phyloP scores from a whole-genome alignment of 345 rosid species.

The Tarenaya hassleriana region DNA sequence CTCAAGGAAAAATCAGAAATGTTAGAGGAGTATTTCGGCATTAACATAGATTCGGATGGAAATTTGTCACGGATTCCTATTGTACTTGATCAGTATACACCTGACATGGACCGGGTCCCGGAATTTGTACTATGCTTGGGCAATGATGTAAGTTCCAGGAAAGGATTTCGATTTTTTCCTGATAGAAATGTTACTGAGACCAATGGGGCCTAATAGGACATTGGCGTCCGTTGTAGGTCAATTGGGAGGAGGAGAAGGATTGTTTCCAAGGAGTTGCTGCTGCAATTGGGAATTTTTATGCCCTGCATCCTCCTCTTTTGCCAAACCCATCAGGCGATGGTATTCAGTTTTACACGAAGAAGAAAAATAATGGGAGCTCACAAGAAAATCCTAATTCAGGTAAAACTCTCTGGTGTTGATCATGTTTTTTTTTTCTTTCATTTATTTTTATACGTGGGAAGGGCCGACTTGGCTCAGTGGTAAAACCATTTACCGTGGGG shows the following conservation, averaged over 20 bases:
- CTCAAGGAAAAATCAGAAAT: slow-evolving; percentile 69
- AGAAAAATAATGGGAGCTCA: slow-evolving; percentile 27
- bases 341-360: slow-evolving; percentile 51
- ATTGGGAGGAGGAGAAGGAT: slow-evolving; percentile 78
- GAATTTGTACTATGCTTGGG: slow-evolving; percentile 86
- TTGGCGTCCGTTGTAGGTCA: slow-evolving; percentile 44
- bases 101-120: slow-evolving; percentile 95
- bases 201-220: slow-evolving; percentile 17
- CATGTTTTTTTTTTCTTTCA: background rate
- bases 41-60: slow-evolving; percentile 57
- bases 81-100: slow-evolving; percentile 86
- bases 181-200: slow-evolving; percentile 1
- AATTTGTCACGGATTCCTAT: slow-evolving; percentile 82
- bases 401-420: slow-evolving; percentile 22
- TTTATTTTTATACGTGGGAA: too few relatives aligned
- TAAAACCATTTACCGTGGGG: too few relatives aligned
- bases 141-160: slow-evolving; percentile 67
- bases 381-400: slow-evolving; percentile 35
- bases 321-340: slow-evolving; percentile 83
- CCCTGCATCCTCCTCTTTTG: slow-evolving; percentile 83
- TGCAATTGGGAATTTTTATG: slow-evolving; percentile 83
- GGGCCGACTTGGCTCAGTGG: too few relatives aligned
- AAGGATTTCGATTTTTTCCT: slow-evolving; percentile 7
- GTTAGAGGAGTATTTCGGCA: slow-evolving; percentile 81
- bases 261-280: slow-evolving; percentile 89